Conservation (phyloP, 2,329 filamentous ascomycete genomes). For the Hypoxylon sp. region DNA sequence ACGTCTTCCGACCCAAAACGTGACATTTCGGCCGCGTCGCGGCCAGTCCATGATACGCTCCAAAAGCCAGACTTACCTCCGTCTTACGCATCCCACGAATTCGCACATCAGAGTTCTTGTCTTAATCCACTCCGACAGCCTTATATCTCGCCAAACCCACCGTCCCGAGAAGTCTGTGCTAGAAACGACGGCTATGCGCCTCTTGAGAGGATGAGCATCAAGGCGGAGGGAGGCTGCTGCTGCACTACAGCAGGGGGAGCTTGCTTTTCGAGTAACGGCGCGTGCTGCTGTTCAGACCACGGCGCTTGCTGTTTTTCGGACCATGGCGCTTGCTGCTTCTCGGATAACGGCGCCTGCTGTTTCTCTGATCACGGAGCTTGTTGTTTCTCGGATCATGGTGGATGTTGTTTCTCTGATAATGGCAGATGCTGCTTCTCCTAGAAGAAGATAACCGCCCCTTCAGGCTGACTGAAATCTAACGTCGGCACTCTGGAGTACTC, state of each 20-base stretch:
- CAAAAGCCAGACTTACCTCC: not conserved
- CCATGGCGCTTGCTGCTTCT: not conserved
- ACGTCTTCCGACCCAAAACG: not conserved
- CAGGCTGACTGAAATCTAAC: too few relatives aligned
- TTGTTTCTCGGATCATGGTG: constrained; percentile 4
- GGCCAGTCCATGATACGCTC: not conserved
- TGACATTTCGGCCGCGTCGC: not conserved
- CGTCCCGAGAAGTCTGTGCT: not conserved
- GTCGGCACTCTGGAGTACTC: too few relatives aligned
- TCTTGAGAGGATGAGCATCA: not conserved
- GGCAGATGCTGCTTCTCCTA: constrained; percentile 5
- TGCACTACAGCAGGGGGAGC: not conserved
- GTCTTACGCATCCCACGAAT: not conserved
- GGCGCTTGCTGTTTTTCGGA: constrained; percentile 7
- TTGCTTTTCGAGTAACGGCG: not conserved
- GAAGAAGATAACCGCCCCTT: too few relatives aligned
- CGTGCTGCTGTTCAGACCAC: not conserved
- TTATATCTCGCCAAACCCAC: not conserved
- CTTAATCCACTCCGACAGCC: not conserved
- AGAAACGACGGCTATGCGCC: not conserved
- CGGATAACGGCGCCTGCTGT: not conserved
- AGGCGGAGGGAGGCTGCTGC: not conserved
- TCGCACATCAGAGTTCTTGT: not conserved
- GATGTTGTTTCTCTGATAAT: constrained; percentile 6
- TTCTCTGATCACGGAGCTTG: not conserved